Evolutionary conservation across 768 basidiomycete genomes (phyloP), one percentile per base, ranked within the genome.

Genomic region (Udeniomyces megalosporus): DNA sequence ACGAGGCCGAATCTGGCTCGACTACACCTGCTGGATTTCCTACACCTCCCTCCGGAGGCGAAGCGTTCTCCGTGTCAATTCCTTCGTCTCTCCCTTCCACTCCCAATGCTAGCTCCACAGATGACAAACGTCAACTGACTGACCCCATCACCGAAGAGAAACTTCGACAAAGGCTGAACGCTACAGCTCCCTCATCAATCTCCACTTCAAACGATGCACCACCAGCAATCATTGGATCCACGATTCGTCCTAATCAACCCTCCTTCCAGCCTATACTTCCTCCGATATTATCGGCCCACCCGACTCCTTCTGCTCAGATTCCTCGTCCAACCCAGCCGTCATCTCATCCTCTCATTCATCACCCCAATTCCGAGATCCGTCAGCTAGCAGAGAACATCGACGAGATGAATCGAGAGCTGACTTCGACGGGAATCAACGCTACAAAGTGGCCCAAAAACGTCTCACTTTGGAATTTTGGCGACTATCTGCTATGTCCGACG

Each of bases 381-480:
- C 74, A 78, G 0, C 77, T 87, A 42, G 92, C 91, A 14, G 78
- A 78, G 52, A 84, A 86, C 50, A 83, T 87, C 66, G 79, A 82
- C 14, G 88, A 88, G 61, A 76, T 90, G 47, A 79, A 84, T 67
- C 78, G 77, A 7, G 90, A 92, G 70, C 76, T 99, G 22, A 80
- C 80, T 22, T 84, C 84, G 60, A 76, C 78, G 31, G 90, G 92
- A 0, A 66, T 58, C 1, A 72, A 77, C 52, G 75, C 76, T 56
- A 78, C 91, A 44, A 79, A 78, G 20, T 99, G 87, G 82, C 92
- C 92, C 0, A 77, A 83, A 51, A 96, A 91, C 71, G 79, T 97
- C 65, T 84, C 83, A 0, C 79, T 82, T 70, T 80, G 78, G 69
- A 85, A 89, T 73, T 97, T 91, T 70, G 80, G 80, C 31, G 80